Evolutionary conservation across 768 basidiomycete species (phyloP), one percentile per base, ranked within the genome.

Genomic region (Boletus subparvulus): DNA sequence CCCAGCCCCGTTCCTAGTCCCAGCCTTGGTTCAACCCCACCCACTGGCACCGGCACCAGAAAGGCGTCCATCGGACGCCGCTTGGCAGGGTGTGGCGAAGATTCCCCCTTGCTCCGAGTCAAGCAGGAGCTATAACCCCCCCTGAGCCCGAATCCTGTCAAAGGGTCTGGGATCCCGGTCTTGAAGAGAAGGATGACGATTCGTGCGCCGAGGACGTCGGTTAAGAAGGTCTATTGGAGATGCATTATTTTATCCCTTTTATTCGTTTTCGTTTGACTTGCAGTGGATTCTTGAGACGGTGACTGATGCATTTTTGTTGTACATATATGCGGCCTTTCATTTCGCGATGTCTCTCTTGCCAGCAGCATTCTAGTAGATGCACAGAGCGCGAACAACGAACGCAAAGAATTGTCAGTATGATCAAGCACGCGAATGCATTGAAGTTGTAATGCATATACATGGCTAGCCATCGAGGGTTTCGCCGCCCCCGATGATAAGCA

Each of bases 161-260:
- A 64, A 16, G 66, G 55, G 0, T 69, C 70, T 48, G 69, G 57
- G 21, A 66, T 70, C 39, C 69, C 71, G 28, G 56, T 71, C 28
- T 52, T 72, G 28, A 60, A 69, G 44, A 58, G 70, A 48, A 43
- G 62, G 44, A 64, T 62, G 71, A 70, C 70, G 32, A 64, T 70
- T 50, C 61, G 61, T 14, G 70, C 63, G 13, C 61, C 61, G 37
- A 57, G 50, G 39, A 47, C 39, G 33, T 63, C 67, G 5, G 56
- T 58, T 42, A 67, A 41, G 54, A 67, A 61, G 42, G 39, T 55
- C n/a, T 64, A 50, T 42, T 44, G 41, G 33, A 21, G 5, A 33
- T 17, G 28, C 9, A 12, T 19, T 3, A 40, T n/a, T 40, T 37
- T 16, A 6, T 26, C 2, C 17, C 12, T 9, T 14, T 39, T 26